A percentile compares a stretch with the other conserved stretches of the same genome.
phyloP scores from a whole-genome alignment of 305 asterid genomes.

The Fraxinus greggii region DNA sequence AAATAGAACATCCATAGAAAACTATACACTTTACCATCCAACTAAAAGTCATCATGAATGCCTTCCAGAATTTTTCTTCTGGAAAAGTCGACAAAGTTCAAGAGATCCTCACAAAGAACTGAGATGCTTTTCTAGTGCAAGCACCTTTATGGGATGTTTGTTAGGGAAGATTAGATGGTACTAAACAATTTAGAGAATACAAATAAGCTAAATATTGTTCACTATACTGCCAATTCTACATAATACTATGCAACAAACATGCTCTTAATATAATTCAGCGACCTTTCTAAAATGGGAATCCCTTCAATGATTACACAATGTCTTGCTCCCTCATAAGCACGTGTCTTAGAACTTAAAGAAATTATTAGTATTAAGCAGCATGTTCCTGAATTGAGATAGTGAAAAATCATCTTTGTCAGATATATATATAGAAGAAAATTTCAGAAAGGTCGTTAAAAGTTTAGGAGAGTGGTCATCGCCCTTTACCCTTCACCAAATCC shows the following conservation, averaged over 20 bases:
- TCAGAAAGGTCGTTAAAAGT: not conserved
- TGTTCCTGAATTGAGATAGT: not conserved
- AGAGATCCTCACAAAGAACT: not conserved
- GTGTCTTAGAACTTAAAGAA: not conserved
- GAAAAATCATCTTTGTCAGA: not conserved
- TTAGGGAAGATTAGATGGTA: not conserved
- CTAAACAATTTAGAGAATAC: not conserved
- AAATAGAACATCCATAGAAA: not conserved
- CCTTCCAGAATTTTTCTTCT: not conserved
- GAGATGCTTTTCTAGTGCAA: not conserved
- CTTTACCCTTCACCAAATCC: not conserved
- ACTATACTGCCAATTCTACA: not conserved
- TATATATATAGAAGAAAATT: not conserved
- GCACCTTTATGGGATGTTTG: not conserved
- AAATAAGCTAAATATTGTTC: not conserved
- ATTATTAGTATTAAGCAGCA: not conserved
- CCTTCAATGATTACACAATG: slow-evolving; percentile 4
- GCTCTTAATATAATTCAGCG: not conserved
- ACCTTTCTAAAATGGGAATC: not conserved
- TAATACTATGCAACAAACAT: not conserved
- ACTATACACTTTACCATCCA: not conserved
- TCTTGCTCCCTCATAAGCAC: not conserved
- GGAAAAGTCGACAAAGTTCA: not conserved
- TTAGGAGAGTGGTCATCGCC: not conserved
- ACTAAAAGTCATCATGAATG: not conserved